A percentile compares a stretch with the other conserved stretches of the same genome.
phyloP scores from a whole-genome alignment of 2,329 filamentous ascomycete genomes.

The Fusarium coicis region DNA sequence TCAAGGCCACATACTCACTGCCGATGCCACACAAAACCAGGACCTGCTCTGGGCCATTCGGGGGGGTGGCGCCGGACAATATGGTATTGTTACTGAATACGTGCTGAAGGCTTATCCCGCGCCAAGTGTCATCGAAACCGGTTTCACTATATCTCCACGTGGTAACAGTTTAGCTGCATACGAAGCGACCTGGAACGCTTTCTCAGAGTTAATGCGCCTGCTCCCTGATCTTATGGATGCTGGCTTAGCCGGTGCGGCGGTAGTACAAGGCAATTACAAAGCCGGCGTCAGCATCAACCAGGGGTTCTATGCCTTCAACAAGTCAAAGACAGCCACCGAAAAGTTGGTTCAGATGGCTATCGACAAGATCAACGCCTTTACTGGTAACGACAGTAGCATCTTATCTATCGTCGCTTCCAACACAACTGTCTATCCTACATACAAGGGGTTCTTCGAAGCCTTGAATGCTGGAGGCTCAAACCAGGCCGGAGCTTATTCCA shows the following conservation, averaged over 20 bases:
- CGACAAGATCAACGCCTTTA: rapidly evolving
- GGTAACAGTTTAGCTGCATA: background rate
- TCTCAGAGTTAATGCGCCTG: background rate
- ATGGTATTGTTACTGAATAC: background rate
- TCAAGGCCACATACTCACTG: background rate
- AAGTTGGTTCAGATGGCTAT: background rate
- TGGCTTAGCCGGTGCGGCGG: background rate
- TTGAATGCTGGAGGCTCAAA: background rate
- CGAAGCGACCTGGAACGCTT: background rate
- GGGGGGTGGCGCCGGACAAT: background rate
- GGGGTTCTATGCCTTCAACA: background rate
- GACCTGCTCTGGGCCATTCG: background rate
- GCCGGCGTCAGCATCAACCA: background rate
- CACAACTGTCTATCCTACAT: background rate
- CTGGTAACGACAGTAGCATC: rapidly evolving
- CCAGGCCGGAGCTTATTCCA: background rate
- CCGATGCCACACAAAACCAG: background rate
- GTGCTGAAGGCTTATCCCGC: background rate
- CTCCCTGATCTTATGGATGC: background rate
- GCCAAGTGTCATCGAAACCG: background rate
- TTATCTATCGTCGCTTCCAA: background rate
- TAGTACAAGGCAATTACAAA: background rate
- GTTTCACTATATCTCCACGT: background rate
- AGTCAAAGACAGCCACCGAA: background rate
- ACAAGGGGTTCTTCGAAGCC: background rate